Evolutionary conservation across 2,329 filamentous ascomycete genomes (phyloP).

Genomic region (Nakataea oryzae): DNA sequence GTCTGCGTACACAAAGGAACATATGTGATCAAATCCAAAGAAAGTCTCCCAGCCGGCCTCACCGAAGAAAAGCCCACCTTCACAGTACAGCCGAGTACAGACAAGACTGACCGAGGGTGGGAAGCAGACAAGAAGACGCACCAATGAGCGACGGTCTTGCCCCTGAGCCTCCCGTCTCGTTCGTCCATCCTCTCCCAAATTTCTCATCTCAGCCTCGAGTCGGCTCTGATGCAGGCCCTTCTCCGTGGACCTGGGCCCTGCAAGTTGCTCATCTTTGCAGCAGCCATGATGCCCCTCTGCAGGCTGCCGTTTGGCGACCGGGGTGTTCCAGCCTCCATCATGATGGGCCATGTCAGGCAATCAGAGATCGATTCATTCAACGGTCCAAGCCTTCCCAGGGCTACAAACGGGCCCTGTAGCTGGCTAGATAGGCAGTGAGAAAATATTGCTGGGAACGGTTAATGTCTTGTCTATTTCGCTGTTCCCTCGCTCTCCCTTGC

Average conservation of each 20-base stretch:
- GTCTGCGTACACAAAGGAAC: not conserved
- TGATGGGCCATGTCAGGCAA: not conserved
- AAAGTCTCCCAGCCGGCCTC: not conserved
- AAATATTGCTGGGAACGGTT: not conserved
- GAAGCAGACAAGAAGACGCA: not conserved
- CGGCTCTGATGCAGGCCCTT: not conserved
- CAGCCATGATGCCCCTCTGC: not conserved
- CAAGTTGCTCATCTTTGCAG: not conserved
- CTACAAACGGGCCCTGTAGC: not conserved
- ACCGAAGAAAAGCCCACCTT: not conserved
- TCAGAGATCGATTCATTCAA: slow-evolving; percentile 3
- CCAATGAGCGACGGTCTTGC: not conserved
- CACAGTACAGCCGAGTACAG: not conserved
- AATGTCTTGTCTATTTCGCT: not conserved
- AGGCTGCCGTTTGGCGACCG: not conserved
- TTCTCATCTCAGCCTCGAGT: not conserved
- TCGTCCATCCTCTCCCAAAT: not conserved
- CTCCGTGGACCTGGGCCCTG: not conserved
- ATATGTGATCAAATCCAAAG: not conserved
- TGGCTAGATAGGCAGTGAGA: not conserved
- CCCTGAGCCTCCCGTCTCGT: not conserved
- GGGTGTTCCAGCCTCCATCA: not conserved
- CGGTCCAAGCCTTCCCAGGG: not conserved
- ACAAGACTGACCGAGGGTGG: not conserved
- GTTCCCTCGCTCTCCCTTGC: not conserved